Base-by-base conservation (phyloP, 345 rosid genomes). In the Hevea brasiliensis region DNA sequence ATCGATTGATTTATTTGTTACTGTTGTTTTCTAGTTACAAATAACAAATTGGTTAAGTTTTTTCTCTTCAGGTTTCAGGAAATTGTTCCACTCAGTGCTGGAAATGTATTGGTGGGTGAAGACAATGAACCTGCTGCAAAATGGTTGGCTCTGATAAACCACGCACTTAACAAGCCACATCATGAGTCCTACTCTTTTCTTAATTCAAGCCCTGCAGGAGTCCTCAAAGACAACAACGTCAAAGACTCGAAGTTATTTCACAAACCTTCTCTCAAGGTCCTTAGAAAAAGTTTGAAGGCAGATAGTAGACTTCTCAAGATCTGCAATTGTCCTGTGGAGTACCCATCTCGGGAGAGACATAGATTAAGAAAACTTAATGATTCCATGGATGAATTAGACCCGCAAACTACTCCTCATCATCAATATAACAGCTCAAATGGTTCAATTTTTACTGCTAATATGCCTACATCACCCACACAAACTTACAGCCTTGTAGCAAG, bases 71-170 rank as follows among this genome's bases (percentile, higher is more conserved):
- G 98, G 85, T 95, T 95, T 82, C 99, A 95, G 87, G 99, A 95
- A 87, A 86, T 95, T 59, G 98, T 95, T 61, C 98, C 98, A 10
- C 77, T 95, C 21, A 95, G 86, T 77, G 97, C 99, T n/a, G 99
- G 99, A 59, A 95, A 95, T 59, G 93, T 95, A 18, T 80, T 95
- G 42, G 98, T 91, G 32, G 84, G 77, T 41, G 99, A 92, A 81
- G 99, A 95, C 83, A 95, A 91, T 27, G 99, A 95, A 69, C 99
- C 98, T 0, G 98, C 99, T 1, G 96, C 94, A 35, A 95, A 88
- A 84, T 95, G 99, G 99, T 84, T 95, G 14, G 83, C 89, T 75
- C 80, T 95, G 1, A 92, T 95, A 78, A 85, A 85, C 77, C 97
- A 91, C 78, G 87, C 97, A 62, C 89, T 95, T 24, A 92, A 95